phyloP scores from a whole-genome alignment of 2,329 filamentous ascomycete genomes.

The Penicillium sclerotigenum region DNA sequence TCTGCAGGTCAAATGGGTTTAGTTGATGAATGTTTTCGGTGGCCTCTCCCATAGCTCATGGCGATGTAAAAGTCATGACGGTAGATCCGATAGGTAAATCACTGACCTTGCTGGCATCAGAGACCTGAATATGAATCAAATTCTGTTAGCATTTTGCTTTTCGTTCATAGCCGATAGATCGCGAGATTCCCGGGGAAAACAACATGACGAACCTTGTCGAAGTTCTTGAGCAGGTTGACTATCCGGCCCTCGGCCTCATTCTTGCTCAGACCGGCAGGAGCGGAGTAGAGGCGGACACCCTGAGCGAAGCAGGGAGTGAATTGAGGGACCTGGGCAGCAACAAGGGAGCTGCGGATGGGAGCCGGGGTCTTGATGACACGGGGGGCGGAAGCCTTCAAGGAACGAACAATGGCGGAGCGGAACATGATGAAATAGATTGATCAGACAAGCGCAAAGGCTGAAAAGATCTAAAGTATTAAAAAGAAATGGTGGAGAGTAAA shows the following conservation, averaged over 20 bases:
- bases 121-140: slow-evolving; percentile 27
- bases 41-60: slow-evolving; percentile 1
- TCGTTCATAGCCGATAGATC: not conserved
- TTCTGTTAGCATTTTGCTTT: slow-evolving; percentile 3
- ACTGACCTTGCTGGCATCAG: slow-evolving; percentile 42
- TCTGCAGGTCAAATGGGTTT: slow-evolving; percentile 53
- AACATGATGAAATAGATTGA: slow-evolving; percentile 64
- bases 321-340: slow-evolving; percentile 54
- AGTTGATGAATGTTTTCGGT: slow-evolving; percentile 18
- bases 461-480: slow-evolving; percentile 12
- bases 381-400: slow-evolving; percentile 58
- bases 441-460: slow-evolving; percentile 19
- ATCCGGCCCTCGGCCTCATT: slow-evolving; percentile 88
- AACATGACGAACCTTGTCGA: slow-evolving; percentile 76
- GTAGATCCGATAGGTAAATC: slow-evolving; percentile 5
- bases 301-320: slow-evolving; percentile 62
- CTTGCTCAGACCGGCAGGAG: slow-evolving; percentile 72
- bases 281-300: slow-evolving; percentile 80
- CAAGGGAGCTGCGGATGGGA: slow-evolving; percentile 59
- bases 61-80: slow-evolving; percentile 1
- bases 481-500: slow-evolving; percentile 14
- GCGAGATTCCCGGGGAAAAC: slow-evolving; percentile 6
- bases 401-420: slow-evolving; percentile 79
- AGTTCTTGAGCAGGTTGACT: slow-evolving; percentile 87
- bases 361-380: slow-evolving; percentile 54